Conservation (phyloP, 805 yeast genomes). For the Cyberlindnera nakhonratchasimensis region DNA sequence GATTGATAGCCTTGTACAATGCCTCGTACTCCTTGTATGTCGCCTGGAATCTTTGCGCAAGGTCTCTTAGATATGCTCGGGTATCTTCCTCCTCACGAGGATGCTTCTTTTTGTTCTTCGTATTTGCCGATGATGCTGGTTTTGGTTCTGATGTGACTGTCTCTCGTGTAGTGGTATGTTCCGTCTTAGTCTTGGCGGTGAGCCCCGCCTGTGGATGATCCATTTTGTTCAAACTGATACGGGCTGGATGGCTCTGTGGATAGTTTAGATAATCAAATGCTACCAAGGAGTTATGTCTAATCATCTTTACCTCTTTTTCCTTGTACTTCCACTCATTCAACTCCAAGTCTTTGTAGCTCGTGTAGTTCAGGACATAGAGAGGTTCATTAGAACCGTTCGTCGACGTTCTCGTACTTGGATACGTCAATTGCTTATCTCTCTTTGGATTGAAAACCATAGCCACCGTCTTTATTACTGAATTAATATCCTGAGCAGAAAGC, state of each 20-base stretch:
- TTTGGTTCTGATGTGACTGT: background rate
- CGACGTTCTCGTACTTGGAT: constrained; percentile 28
- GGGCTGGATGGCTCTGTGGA: constrained; percentile 18
- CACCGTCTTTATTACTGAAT: constrained; percentile 25
- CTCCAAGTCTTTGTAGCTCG: constrained; percentile 30
- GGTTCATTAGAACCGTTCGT: constrained; percentile 27
- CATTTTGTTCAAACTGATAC: constrained; percentile 7
- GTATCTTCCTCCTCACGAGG: constrained; percentile 10
- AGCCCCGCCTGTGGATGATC: no score
- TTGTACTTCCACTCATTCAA: constrained; percentile 14
- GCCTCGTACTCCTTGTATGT: constrained; percentile 47
- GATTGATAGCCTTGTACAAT: constrained; percentile 34
- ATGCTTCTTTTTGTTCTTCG: constrained; percentile 5
- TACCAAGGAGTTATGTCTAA: constrained; percentile 15
- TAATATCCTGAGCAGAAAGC: constrained; percentile 28
- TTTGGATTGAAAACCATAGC: constrained; percentile 31
- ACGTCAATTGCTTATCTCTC: constrained; percentile 19
- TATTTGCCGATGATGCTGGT: constrained; percentile 1
- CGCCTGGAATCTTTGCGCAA: constrained; percentile 45
- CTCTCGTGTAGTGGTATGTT: no score
- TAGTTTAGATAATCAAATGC: constrained; percentile 22
- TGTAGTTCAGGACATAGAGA: constrained; percentile 35
- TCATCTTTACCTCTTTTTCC: constrained; percentile 7
- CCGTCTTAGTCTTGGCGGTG: no score
- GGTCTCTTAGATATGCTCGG: constrained; percentile 35